These are phyloP conservation scores for Xylaria arbuscula DNA, from an alignment of 2,329 filamentous ascomycete species.

Conservation along the genomic window DNA sequence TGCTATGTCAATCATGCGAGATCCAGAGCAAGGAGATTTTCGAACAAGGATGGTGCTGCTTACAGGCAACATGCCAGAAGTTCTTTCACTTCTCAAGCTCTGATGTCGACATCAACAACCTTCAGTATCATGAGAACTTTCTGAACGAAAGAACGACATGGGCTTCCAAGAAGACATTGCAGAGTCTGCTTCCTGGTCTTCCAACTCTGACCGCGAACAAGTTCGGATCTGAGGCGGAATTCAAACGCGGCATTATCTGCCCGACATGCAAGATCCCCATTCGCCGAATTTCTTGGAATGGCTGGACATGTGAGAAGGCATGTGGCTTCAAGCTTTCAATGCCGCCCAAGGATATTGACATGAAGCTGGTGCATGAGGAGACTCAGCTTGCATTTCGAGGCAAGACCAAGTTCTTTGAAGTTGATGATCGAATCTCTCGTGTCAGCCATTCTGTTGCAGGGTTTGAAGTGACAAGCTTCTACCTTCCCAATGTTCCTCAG, in stretches of 20 bases:
- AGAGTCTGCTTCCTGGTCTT: constrained; percentile 49
- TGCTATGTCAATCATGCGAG: constrained; percentile 56
- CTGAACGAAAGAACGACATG: constrained; percentile 64
- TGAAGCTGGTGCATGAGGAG: constrained; percentile 41
- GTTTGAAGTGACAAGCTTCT: constrained; percentile 50
- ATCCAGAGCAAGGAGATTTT: constrained; percentile 53
- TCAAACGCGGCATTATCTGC: constrained; percentile 74
- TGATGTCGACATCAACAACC: constrained; percentile 42
- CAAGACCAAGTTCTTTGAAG: constrained; percentile 13
- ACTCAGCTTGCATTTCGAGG: constrained; percentile 10
- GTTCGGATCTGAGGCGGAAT: constrained; percentile 61
- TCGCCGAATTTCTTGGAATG: constrained; percentile 68
- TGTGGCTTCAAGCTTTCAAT: constrained; percentile 59
- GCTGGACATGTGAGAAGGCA: constrained; percentile 69
- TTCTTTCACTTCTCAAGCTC: constrained; percentile 59
- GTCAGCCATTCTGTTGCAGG: constrained; percentile 37
- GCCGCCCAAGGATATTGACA: constrained; percentile 40
- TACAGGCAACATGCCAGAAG: constrained; percentile 54
- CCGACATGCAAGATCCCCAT: constrained; percentile 71
- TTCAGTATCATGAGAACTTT: constrained; percentile 68
- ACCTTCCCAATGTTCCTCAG: constrained; percentile 56
- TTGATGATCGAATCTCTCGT: constrained; percentile 6
- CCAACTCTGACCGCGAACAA: constrained; percentile 32
- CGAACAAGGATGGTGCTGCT: constrained; percentile 49
- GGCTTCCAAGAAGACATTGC: constrained; percentile 51